A percentile compares a stretch with the other conserved stretches of the same genome.
Evolutionary conservation across 345 rosid genomes (phyloP).

Genomic region (Aegle marmelos): DNA sequence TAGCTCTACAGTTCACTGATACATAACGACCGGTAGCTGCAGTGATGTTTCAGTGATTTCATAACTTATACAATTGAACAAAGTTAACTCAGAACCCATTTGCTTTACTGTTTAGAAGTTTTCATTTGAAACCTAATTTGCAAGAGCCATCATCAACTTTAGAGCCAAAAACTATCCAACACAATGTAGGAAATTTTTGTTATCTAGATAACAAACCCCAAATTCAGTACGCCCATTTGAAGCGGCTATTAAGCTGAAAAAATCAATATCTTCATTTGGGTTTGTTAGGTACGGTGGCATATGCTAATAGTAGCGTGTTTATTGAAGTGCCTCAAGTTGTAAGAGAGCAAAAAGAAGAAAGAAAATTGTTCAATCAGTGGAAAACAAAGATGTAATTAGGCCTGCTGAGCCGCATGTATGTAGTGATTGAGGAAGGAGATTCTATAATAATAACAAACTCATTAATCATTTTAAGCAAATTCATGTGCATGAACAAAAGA

Average conservation of each 20-base stretch:
- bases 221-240: slow-evolving; percentile 59
- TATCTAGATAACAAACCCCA: slow-evolving; percentile 77
- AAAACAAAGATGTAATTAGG: slow-evolving; percentile 54
- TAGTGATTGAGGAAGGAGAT: slow-evolving; percentile 73
- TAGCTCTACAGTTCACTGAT: too few relatives aligned
- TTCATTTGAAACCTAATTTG: slow-evolving; percentile 21
- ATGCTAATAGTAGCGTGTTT: slow-evolving; percentile 64
- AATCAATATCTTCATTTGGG: slow-evolving; percentile 61
- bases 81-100: slow-evolving; percentile 14
- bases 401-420: slow-evolving; percentile 54
- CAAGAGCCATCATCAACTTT: slow-evolving; percentile 25
- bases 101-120: slow-evolving; percentile 14
- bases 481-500: too few relatives aligned
- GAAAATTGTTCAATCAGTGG: slow-evolving; percentile 56
- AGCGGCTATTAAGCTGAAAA: slow-evolving; percentile 68
- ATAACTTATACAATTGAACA: not conserved
- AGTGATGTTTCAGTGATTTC: slow-evolving; percentile 21
- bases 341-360: slow-evolving; percentile 50
- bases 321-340: slow-evolving; percentile 53
- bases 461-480: too few relatives aligned
- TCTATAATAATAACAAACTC: too few relatives aligned
- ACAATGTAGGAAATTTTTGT: slow-evolving; percentile 73
- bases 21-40: not conserved
- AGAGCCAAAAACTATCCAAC: slow-evolving; percentile 18
- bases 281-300: slow-evolving; percentile 56